Evolutionary conservation across 2,329 filamentous ascomycete species (phyloP).

Genomic region (Neoascochyta sp.): DNA sequence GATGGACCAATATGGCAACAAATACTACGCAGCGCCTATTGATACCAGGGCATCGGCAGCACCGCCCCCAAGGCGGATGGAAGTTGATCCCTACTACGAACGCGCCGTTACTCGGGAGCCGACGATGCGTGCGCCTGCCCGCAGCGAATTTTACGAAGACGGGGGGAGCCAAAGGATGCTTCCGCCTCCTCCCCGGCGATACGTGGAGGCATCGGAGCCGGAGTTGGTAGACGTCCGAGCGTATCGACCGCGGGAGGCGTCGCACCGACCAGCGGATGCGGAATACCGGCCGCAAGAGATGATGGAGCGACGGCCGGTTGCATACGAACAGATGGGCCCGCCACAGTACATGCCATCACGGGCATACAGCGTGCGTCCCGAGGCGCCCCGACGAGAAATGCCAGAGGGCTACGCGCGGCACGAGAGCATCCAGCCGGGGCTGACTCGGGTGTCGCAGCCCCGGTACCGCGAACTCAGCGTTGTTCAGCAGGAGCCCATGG

Average conservation of each 20-base stretch:
- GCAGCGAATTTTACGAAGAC: constrained; percentile 49
- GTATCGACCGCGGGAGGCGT: constrained; percentile 58
- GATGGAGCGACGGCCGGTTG: constrained; percentile 25
- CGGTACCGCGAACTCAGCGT: constrained; percentile 43
- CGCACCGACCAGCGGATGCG: constrained; percentile 46
- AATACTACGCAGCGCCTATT: constrained; percentile 62
- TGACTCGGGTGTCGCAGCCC: constrained; percentile 28
- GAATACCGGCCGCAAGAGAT: constrained; percentile 28
- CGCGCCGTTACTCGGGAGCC: constrained; percentile 53
- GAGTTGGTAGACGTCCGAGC: constrained; percentile 51
- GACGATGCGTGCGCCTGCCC: constrained; percentile 48
- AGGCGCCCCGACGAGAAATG: constrained; percentile 33
- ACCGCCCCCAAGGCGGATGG: constrained; percentile 47
- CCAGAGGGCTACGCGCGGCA: constrained; percentile 35
- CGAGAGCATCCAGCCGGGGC: constrained; percentile 43
- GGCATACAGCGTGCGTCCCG: constrained; percentile 41
- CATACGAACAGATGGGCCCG: constrained; percentile 39
- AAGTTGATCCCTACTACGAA: constrained; percentile 64
- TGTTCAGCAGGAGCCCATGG: constrained; percentile 33
- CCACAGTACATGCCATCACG: constrained; percentile 32
- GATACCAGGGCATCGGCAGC: constrained; percentile 54
- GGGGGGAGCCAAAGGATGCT: constrained; percentile 38
- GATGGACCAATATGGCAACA: constrained; percentile 77
- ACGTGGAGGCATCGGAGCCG: constrained; percentile 61
- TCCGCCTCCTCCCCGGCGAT: constrained; percentile 49